Evolutionary conservation across 805 yeast species (phyloP), one percentile per base, ranked within the genome.

Genomic region (Yarrowia deformans): DNA sequence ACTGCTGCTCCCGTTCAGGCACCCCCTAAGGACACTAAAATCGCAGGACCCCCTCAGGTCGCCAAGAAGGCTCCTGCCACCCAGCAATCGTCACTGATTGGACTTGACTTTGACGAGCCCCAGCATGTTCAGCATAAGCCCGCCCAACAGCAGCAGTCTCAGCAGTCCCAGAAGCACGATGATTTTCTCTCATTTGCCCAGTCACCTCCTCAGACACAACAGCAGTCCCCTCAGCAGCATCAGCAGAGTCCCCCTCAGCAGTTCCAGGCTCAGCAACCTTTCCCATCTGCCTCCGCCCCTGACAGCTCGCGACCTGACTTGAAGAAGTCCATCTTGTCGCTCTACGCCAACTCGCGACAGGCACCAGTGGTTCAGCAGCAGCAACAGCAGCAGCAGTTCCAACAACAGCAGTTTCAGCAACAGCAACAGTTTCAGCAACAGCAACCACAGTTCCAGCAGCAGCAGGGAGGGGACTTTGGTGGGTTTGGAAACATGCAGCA

Each of bases 301-400:
- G 71, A 77, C 45, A 61, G 74, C 10, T 70, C 83, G 42, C 84
- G 97, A 75, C 94, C 95, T 3, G 98, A 94, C 75, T 83, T 95
- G 78, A 95, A 95, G 76, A 91, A 91, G 79, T 91, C 97, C 0
- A 95, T 95, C 70, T 80, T 95, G 70, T 92, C 98, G 32, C 83
- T 95, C 67, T 95, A 95, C 77, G 79, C 83, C 32, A 86, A 96
- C 29, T 35, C 64, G 54, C 58, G 66, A 49, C 71, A 52, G n/a
- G 55, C 68, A 3, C 56, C 68, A 7, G 68, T 37, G 18, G 55
- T 35, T 2, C 66, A 39, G 37, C 69, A 56, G 48, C 69, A 56
- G 67, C 68, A 46, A 37, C 67, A 67, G 67, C 63, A 56, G 39
- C 48, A 40, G 39, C 69, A 42, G 34, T 34, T 29, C 32, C 46